Base-by-base conservation (phyloP, 129 eudicot species). In the Lactuca sativa region DNA sequence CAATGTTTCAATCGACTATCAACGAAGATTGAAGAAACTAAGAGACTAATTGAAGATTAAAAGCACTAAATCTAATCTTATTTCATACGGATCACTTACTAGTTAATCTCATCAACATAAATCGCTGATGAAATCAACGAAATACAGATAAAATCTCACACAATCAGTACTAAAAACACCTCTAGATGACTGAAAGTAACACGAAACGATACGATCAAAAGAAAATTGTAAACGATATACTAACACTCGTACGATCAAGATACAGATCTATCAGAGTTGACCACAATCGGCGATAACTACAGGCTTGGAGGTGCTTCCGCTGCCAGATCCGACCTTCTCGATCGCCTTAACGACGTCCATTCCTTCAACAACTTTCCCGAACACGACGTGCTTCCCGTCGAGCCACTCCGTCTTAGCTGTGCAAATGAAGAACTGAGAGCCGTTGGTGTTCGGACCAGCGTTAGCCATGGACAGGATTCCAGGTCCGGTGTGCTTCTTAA, bases 391-490 rank as follows among this genome's bases (percentile, higher is more conserved):
- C 58, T 71, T 77, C 6, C 88, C 91, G 32, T 86, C 88, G 4
- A 86, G 84, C 93, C 92, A 86, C 30, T 41, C 73, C 0, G 92
- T 80, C 69, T 78, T 80, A 6, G 66, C 84, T 0, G 86, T 86
- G 4, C 83, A 78, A 7, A 86, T 83, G 70, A 86, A 83, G 62
- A 86, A 86, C 86, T 83, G 88, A 0, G 86, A 83, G 0, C 92
- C 89, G 40, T 83, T 86, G 4, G 89, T 86, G 56, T 78, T 73
- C 4, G 92, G 84, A 7, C 92, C 86, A 4, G 88, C 72, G 71
- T 86, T 86, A 4, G 92, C 88, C 92, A 86, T 86, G 21, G 92
- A 86, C 5, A 86, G 73, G 13, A 86, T 55, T 16, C 88, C 92
- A 21, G 91, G 91, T 7, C 83, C 91, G 9, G 88, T 83, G 75